These are phyloP conservation scores for Sisymbrium irio DNA, from an alignment of 345 rosid genomes.

Conservation along the genomic window DNA sequence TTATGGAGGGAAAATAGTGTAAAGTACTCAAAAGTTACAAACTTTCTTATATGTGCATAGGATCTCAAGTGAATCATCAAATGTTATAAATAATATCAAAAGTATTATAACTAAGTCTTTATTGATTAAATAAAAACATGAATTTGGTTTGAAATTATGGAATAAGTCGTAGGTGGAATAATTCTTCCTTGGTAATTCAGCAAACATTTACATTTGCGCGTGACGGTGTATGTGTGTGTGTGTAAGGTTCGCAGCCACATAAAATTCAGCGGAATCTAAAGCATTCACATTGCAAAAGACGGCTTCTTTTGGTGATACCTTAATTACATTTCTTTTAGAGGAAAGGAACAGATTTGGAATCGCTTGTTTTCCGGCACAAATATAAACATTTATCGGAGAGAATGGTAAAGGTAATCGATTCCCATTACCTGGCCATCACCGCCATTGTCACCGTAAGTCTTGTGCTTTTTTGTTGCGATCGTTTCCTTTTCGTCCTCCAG, in stretches of 20 bases:
- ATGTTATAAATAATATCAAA: not conserved
- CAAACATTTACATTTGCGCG: not conserved
- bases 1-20: not conserved
- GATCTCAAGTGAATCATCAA: not conserved
- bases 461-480: not conserved
- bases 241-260: not conserved
- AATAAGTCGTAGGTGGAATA: not conserved
- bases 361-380: not conserved
- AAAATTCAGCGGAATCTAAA: not conserved
- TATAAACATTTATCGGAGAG: not conserved
- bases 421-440: constrained; percentile 68
- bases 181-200: not conserved
- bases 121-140: not conserved
- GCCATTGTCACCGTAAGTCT: constrained; percentile 50
- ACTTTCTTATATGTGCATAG: not conserved
- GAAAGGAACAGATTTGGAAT: too few relatives aligned
- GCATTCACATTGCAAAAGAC: not conserved
- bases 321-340: not conserved
- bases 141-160: not conserved
- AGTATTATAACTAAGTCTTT: not conserved
- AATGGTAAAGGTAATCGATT: constrained; percentile 80
- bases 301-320: not conserved
- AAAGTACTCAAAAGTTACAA: not conserved
- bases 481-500: not conserved
- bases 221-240: not conserved